Percentiles rank a stretch among this genome's conserved stretches.
Conservation (phyloP, 352 stramenopile species). For the Globisporangium takayamanum region DNA sequence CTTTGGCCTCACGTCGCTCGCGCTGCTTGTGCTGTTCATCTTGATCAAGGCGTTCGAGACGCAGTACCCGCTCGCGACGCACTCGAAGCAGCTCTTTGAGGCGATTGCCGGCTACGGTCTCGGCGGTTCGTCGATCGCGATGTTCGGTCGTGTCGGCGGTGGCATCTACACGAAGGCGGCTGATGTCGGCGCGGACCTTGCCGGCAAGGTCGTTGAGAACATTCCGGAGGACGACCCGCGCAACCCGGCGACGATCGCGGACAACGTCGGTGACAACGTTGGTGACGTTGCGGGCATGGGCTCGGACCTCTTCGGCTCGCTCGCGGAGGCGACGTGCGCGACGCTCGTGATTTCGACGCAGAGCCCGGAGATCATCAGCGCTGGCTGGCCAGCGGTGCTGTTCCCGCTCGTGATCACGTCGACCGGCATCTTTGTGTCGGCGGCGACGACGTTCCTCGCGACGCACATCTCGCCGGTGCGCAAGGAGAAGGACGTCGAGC, state of each 20-base stretch:
- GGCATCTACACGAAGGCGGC: slow-evolving; percentile 99
- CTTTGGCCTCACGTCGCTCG: slow-evolving; percentile 96
- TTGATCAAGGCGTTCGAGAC: slow-evolving; percentile 93
- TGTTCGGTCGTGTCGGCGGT: slow-evolving; percentile 99
- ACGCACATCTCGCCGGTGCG: slow-evolving; percentile 95
- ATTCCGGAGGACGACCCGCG: slow-evolving; percentile 99
- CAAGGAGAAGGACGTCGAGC: slow-evolving; percentile 94
- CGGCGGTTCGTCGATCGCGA: slow-evolving; percentile 97
- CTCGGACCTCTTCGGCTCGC: slow-evolving; percentile 98
- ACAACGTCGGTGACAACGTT: slow-evolving; percentile 99
- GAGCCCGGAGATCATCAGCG: slow-evolving; percentile 85
- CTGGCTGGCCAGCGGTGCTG: slow-evolving; percentile 93
- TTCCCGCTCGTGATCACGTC: slow-evolving; percentile 97
- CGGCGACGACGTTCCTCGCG: slow-evolving; percentile 96
- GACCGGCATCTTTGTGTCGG: slow-evolving; percentile 96
- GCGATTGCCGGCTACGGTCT: slow-evolving; percentile 97
- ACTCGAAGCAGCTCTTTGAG: slow-evolving; percentile 92
- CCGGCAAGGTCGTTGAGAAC: slow-evolving; percentile 98
- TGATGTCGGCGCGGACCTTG: slow-evolving; percentile 98
- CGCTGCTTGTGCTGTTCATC: slow-evolving; percentile 96
- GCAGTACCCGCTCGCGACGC: slow-evolving; percentile 82
- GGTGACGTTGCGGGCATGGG: slow-evolving; percentile 99
- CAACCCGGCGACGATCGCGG: slow-evolving; percentile 99
- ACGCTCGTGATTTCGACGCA: slow-evolving; percentile 95
- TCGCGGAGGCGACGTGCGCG: slow-evolving; percentile 98